Percentiles rank a stretch among this genome's conserved stretches.
Conservation (phyloP, 2,329 filamentous ascomycete genomes). For the Aureobasidium leucospermi region DNA sequence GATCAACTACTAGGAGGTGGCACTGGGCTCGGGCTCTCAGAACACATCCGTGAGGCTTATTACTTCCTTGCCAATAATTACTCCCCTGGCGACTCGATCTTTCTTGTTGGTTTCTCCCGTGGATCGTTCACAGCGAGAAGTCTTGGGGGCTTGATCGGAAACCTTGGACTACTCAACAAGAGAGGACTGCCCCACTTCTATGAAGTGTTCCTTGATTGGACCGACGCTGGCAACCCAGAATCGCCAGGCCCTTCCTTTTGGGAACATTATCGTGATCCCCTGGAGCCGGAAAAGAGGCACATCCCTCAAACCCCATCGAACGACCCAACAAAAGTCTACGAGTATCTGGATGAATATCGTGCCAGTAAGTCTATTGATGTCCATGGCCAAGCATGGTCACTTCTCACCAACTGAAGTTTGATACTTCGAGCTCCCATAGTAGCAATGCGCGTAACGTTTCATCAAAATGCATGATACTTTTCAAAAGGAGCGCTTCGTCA, state of each 20-base stretch:
- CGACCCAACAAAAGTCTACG: slow-evolving; percentile 7
- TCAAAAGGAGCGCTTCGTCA: too few species aligned
- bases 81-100: slow-evolving; percentile 33
- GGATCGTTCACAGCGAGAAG: slow-evolving; percentile 36
- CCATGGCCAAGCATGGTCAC: too few species aligned
- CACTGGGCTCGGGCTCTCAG: slow-evolving; percentile 24
- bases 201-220: slow-evolving; percentile 25
- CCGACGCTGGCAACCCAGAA: slow-evolving; percentile 18
- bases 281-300: not conserved
- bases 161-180: slow-evolving; percentile 33
- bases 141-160: slow-evolving; percentile 34
- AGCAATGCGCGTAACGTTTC: too few species aligned
- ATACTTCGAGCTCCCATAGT: too few species aligned
- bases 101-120: slow-evolving; percentile 37
- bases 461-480: too few species aligned
- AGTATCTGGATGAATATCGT: slow-evolving; percentile 16
- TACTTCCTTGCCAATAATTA: slow-evolving; percentile 56
- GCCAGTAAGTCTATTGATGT: not conserved
- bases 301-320: slow-evolving; percentile 9
- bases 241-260: slow-evolving; percentile 8
- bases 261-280: slow-evolving; percentile 14
- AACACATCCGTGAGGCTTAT: slow-evolving; percentile 53
- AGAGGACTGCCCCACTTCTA: slow-evolving; percentile 21
- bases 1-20: slow-evolving; percentile 28
- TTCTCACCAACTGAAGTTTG: too few species aligned